Base-by-base conservation (phyloP, 495 filamentous ascomycete species). In the Oidiodendron maius region DNA sequence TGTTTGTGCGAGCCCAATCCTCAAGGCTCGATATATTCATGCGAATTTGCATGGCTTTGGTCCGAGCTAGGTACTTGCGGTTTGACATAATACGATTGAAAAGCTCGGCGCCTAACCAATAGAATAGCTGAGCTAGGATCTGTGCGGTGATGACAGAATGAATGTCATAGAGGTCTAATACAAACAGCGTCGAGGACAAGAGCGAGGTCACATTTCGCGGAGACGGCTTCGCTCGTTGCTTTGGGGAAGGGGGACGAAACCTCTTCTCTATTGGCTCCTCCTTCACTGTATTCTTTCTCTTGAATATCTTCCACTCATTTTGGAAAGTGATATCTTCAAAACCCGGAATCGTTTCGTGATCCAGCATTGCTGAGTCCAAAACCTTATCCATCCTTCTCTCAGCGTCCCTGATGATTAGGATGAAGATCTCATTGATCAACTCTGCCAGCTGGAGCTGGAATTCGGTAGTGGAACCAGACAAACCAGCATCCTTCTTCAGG, bases 1-100 rank as follows among this genome's bases (percentile, higher is more conserved):
- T 97, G 66, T 97, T 99, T 21, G 76, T 71, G 12, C 90, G 76
- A 1, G 91, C 93, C 93, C 93, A 99, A 61, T 99, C 93, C 64
- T 99, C 93, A 36, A 99, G 72, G 2, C 77, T 80, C 3, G 93
- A 97, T 21, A 97, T 82, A 62, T 99, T 99, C 88, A 99, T 96
- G 51, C 93, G 88, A 51, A 99, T 96, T 59, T 99, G 94, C 93
- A 99, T 97, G 4, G 93, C 93, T 64, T 99, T 99, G 12, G 93
- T 99, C 24, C 93, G 82, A 4, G 93, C 91, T 5, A 99, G 77
- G 59, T 96, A 99, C 63, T 90, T 88, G 48, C 88, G 84, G 52
- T 90, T 96, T 12, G 86, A 90, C 83, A 97, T 91, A 61, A 97
- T 89, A 50, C 94, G 88, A 62, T 99, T 99, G 71, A 99, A 99